A percentile compares a stretch with the other conserved stretches of the same genome.
Conservation (phyloP, 768 basidiomycete species). For the Boletus subparvulus region DNA sequence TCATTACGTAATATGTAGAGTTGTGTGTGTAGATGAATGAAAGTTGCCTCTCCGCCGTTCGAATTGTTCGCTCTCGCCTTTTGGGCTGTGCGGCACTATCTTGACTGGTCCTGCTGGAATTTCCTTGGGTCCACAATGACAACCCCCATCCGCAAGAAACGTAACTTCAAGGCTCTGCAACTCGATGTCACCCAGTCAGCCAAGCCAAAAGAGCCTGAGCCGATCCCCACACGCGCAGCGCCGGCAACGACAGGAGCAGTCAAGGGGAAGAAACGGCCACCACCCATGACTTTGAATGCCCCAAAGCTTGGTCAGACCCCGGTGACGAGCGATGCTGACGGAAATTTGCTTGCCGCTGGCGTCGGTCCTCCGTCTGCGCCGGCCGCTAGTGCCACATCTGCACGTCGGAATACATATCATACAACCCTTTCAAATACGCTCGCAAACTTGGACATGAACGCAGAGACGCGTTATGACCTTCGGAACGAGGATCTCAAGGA, state of each 20-base stretch:
- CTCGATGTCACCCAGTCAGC: constrained; percentile 56
- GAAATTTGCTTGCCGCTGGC: constrained; percentile 48
- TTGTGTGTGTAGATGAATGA: constrained; percentile 1
- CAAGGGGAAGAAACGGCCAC: constrained; percentile 69
- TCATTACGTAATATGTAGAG: constrained; percentile 23
- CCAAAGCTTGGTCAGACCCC: constrained; percentile 54
- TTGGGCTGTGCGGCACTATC: constrained; percentile 1
- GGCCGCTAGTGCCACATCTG: constrained; percentile 48
- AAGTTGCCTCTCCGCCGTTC: constrained; percentile 21
- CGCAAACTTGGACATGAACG: constrained; percentile 82
- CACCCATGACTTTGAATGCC: constrained; percentile 79
- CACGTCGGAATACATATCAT: constrained; percentile 72
- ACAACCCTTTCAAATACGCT: constrained; percentile 78
- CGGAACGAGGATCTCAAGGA: constrained; percentile 89
- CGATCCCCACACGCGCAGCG: constrained; percentile 49
- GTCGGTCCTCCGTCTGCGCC: constrained; percentile 53
- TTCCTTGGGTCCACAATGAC: constrained; percentile 33
- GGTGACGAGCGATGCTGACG: constrained; percentile 34
- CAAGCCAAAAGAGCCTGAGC: constrained; percentile 40
- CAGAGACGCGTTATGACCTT: constrained; percentile 82
- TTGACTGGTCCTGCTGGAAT: constrained; percentile 4
- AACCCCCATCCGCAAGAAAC: constrained; percentile 81
- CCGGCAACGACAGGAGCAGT: constrained; percentile 37
- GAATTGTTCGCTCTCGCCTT: constrained; percentile 9
- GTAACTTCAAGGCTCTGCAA: constrained; percentile 86